Conservation (phyloP, 1,284 basidiomycete genomes). For the Ganoderma resinaceum region DNA sequence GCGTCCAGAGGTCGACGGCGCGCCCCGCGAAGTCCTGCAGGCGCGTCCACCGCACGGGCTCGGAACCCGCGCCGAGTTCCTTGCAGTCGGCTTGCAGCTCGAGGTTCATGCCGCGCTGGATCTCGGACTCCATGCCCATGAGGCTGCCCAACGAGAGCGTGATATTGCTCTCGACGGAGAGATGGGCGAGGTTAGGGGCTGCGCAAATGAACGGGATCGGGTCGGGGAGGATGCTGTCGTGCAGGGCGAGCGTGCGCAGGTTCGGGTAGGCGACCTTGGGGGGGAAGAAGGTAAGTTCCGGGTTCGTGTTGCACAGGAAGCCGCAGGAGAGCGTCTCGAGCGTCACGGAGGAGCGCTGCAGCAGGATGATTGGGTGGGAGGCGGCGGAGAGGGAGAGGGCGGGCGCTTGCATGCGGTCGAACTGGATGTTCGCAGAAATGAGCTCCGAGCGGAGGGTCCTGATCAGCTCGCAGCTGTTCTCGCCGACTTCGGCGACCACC, state of each 20-base stretch:
- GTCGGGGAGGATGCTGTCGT: neutral
- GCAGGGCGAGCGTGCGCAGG: neutral
- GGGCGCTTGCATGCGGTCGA: neutral
- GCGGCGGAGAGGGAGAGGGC: neutral
- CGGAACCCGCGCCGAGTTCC: neutral
- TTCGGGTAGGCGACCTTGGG: neutral
- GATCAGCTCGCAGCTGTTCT: neutral
- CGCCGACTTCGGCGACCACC: neutral
- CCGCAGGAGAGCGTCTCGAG: neutral
- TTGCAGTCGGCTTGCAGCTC: neutral
- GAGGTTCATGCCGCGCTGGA: neutral
- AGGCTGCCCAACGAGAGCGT: no score
- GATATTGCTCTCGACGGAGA: neutral
- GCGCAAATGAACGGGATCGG: neutral
- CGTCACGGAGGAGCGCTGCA: neutral
- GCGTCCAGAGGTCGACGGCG: slow-evolving; percentile 3
- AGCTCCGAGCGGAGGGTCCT: neutral
- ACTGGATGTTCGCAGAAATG: neutral
- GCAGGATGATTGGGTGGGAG: neutral
- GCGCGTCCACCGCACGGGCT: neutral
- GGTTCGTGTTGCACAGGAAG: neutral
- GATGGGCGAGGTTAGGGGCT: neutral
- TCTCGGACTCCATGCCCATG: neutral
- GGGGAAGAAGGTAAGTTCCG: neutral
- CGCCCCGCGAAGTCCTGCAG: neutral